Conservation (phyloP, 768 basidiomycete genomes). For the Dentipellis sp. region DNA sequence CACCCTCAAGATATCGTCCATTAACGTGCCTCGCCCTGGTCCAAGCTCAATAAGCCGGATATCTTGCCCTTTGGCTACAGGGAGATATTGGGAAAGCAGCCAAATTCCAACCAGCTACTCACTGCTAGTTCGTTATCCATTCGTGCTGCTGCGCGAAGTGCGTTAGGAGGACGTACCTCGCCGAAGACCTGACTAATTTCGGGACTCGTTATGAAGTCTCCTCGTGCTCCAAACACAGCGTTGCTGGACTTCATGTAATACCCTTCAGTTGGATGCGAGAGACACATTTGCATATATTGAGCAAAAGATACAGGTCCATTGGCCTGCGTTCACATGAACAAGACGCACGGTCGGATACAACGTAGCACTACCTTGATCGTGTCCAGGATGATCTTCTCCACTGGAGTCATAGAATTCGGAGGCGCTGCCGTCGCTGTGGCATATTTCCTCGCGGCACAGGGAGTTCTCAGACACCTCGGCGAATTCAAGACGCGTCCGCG, state of each 20-base stretch:
- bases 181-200: constrained; percentile 97
- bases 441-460: neutral
- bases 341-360: neutral
- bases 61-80: constrained; percentile 33
- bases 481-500: neutral
- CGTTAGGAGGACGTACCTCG: constrained; percentile 51
- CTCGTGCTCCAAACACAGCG: constrained; percentile 73
- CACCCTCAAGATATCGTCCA: constrained; percentile 84
- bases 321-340: constrained; percentile 35
- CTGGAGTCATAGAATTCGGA: constrained; percentile 2
- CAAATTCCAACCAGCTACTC: constrained; percentile 79
- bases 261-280: constrained; percentile 83
- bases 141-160: neutral
- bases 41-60: constrained; percentile 86
- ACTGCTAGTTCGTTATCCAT: constrained; percentile 30
- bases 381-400: constrained; percentile 64
- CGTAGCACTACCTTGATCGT: constrained; percentile 51
- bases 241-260: constrained; percentile 80
- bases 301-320: constrained; percentile 86
- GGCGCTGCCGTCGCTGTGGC: neutral
- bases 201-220: constrained; percentile 95
- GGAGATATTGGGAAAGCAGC: constrained; percentile 70
- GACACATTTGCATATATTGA: constrained; percentile 86
- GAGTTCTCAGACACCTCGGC: neutral
- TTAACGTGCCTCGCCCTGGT: constrained; percentile 87